phyloP scores from a whole-genome alignment of 257 asterid species.

The Leonotis leonurus region DNA sequence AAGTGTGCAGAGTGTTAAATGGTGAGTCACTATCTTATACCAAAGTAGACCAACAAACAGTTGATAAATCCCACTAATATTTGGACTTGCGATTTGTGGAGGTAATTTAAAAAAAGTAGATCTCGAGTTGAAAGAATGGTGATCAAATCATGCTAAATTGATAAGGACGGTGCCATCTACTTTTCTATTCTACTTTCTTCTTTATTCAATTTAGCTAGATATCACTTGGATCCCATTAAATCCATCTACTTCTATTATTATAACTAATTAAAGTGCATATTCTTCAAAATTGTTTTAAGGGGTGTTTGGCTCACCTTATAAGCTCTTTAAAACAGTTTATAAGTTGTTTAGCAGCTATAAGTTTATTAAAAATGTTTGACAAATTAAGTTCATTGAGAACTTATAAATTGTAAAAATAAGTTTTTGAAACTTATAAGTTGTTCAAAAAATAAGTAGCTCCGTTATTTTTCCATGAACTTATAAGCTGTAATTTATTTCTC shows the following conservation, averaged over 20 bases:
- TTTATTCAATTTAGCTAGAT: background rate
- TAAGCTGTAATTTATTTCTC: no score
- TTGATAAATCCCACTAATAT: background rate
- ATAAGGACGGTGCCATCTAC: conserved; percentile 16
- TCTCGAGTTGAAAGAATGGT: background rate
- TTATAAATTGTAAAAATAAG: no score
- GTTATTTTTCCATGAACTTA: no score
- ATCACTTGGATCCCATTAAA: background rate
- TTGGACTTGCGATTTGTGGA: conserved; percentile 13
- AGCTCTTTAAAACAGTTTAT: no score
- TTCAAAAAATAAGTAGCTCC: no score
- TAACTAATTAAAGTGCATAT: no score
- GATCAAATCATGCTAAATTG: conserved; percentile 5
- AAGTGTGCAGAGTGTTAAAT: conserved; percentile 7
- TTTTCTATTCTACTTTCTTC: conserved; percentile 3
- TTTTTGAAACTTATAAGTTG: no score
- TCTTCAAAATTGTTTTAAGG: no score
- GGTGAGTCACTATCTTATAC: conserved; percentile 17
- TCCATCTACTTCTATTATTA: background rate
- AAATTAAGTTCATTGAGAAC: no score
- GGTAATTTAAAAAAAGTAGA: background rate
- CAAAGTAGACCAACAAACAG: conserved; percentile 5
- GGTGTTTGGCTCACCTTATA: no score
- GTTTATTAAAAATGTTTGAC: no score
- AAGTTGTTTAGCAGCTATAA: no score